Evolutionary conservation across 78 protist genomes (phyloP).

Genomic region (Corallochytrium limacisporum): DNA sequence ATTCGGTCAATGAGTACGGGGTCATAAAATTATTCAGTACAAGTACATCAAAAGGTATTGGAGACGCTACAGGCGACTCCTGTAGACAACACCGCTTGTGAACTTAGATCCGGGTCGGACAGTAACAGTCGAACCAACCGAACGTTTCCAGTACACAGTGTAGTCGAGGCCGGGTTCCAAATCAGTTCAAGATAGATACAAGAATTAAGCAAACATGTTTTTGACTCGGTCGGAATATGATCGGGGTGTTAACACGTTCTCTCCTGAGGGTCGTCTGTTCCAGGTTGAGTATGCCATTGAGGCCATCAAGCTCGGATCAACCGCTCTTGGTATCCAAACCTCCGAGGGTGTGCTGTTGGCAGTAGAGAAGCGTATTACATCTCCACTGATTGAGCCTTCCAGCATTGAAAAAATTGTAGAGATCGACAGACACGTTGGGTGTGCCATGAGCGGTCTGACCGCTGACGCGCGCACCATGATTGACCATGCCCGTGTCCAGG

Average conservation of each 20-base stretch:
- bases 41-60: too few relatives aligned
- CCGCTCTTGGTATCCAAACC: conserved; percentile 94
- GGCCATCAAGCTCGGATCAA: conserved; percentile 94
- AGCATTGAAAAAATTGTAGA: conserved; percentile 35
- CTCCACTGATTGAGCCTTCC: conserved; percentile 83
- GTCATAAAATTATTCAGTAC: too few relatives aligned
- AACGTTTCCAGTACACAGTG: too few relatives aligned
- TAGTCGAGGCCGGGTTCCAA: too few relatives aligned
- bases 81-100: too few relatives aligned
- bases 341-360: conserved; percentile 95
- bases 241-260: conserved; percentile 98
- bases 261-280: conserved; percentile 98
- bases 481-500: conserved; percentile 90
- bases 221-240: conserved; percentile 86
- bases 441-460: conserved; percentile 88
- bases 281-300: conserved; percentile 96
- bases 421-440: conserved; percentile 60
- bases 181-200: too few relatives aligned
- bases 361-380: conserved; percentile 89
- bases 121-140: too few relatives aligned
- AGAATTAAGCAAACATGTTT: conserved; percentile 24
- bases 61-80: too few relatives aligned
- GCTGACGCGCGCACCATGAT: conserved; percentile 96
- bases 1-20: too few relatives aligned
- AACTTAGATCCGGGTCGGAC: too few relatives aligned